Base-by-base conservation (phyloP, 108 stramenopile species). In the Cyclostephanos invisitatus region DNA sequence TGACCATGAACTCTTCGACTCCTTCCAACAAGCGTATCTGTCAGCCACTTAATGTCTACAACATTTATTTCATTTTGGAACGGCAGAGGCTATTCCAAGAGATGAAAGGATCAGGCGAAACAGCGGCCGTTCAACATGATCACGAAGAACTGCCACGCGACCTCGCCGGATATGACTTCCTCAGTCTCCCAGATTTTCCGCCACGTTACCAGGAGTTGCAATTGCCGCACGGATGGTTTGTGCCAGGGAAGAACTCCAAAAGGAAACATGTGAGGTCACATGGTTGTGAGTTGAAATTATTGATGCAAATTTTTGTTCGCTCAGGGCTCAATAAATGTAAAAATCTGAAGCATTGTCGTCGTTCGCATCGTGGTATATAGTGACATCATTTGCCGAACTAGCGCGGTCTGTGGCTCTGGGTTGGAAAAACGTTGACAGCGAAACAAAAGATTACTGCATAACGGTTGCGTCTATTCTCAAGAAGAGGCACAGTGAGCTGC, bases 181-280 rank as follows among this genome's bases (percentile, higher is more conserved):
- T 49, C 2, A 18, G 48, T 18, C 51, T 53, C 3, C 40, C 40
- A 11, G 40, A 40, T 40, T 11, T 40, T 7, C 40, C 40, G 9
- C 40, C 40, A 3, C 40, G n/a, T 0, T 53, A 18, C 51, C 51
- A 53, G 20, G 7, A 24, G 0, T 53, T 53, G 51, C 51, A 53
- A 53, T 18, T 53, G 6, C 51, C 51, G 20, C 51, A 7, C 7
- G 24, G 24, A 21, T 53, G 51, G 51, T 53, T 24, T 24, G 51
- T 53, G 2, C 51, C 51, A 24, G n/a, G 51, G 20, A 53, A 53
- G 51, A 53, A 53, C 14, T 21, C 51, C 51, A 53, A 53, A 18
- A 6, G 51, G 20, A 53, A 53, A 14, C 51, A 53, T 18, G n/a
- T 15, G 51, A 24, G 7, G 24, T 6, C 51, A 53, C 20, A 53